Evolutionary conservation across 495 filamentous ascomycete species (phyloP).

Genomic region (Penicillium steckii): DNA sequence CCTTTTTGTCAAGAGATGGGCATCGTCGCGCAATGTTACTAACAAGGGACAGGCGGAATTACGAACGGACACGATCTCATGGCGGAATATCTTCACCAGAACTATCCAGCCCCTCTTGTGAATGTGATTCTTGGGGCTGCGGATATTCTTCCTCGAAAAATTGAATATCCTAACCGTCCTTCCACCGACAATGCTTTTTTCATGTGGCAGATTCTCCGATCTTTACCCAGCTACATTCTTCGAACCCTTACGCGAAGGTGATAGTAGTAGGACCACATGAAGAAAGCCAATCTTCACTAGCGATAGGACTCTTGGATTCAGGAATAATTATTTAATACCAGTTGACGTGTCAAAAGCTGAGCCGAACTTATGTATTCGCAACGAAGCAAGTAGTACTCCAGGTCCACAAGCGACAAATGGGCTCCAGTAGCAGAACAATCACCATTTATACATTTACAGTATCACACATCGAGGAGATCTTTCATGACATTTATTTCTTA

Average conservation of each 20-base stretch:
- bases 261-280: too few relatives aligned
- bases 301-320: neutral
- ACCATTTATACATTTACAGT: too few relatives aligned
- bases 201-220: slow-evolving; percentile 17
- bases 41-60: slow-evolving; percentile 46
- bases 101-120: slow-evolving; percentile 45
- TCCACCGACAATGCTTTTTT: slow-evolving; percentile 10
- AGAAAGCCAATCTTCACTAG: too few relatives aligned
- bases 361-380: too few relatives aligned
- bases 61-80: slow-evolving; percentile 65
- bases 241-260: too few relatives aligned
- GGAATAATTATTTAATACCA: neutral
- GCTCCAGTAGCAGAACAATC: too few relatives aligned
- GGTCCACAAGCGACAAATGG: too few relatives aligned
- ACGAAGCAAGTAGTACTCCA: too few relatives aligned
- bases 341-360: too few relatives aligned
- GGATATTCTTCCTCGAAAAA: slow-evolving; percentile 49
- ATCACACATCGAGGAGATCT: too few relatives aligned
- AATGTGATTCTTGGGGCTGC: slow-evolving; percentile 49
- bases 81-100: slow-evolving; percentile 49
- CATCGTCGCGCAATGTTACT: neutral
- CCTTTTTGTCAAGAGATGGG: neutral
- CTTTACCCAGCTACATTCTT: slow-evolving; percentile 12
- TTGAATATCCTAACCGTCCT: slow-evolving; percentile 33
- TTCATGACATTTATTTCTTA: too few relatives aligned